Conservation (phyloP, 352 stramenopile genomes). For the Paralagenidium karlingii region DNA sequence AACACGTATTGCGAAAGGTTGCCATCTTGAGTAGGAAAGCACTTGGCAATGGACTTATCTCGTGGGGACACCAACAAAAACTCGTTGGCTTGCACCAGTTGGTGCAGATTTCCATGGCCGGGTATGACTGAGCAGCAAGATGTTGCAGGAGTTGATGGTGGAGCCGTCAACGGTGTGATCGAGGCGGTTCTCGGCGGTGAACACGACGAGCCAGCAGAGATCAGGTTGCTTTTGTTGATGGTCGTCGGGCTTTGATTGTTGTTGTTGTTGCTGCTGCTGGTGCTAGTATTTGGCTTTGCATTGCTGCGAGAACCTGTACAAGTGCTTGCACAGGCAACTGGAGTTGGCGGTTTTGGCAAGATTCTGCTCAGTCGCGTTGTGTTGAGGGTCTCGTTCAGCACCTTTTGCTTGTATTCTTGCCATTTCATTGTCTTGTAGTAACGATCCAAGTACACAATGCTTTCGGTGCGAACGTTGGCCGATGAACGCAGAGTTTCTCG, state of each 20-base stretch:
- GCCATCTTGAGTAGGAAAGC: slow-evolving; percentile 2
- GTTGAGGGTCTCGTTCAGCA: slow-evolving; percentile 31
- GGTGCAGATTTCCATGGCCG: too few relatives aligned
- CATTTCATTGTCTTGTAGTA: slow-evolving; percentile 62
- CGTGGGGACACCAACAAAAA: slow-evolving; percentile 25
- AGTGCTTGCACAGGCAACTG: too few relatives aligned
- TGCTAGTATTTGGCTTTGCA: too few relatives aligned
- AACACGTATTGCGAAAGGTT: slow-evolving; percentile 32
- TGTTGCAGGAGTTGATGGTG: background rate
- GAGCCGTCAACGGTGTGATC: background rate
- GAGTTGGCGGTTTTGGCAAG: slow-evolving; percentile 9
- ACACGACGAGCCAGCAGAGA: too few relatives aligned
- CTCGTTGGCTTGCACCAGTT: slow-evolving; percentile 39
- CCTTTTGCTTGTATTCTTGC: slow-evolving; percentile 34
- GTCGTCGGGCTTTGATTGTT: too few relatives aligned
- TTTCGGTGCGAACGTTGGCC: slow-evolving; percentile 23
- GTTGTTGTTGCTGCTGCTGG: too few relatives aligned
- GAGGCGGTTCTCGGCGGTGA: background rate
- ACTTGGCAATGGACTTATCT: slow-evolving; percentile 4
- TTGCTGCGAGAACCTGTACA: too few relatives aligned
- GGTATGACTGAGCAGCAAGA: too few relatives aligned
- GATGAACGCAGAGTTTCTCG: slow-evolving; percentile 37
- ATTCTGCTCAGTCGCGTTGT: slow-evolving; percentile 31
- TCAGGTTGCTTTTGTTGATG: too few relatives aligned
- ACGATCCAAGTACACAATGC: slow-evolving; percentile 51